Percentiles rank a stretch among this genome's conserved stretches.
phyloP scores from a whole-genome alignment of 176 grass and related monocot genomes.

The Cenchrus americanus region DNA sequence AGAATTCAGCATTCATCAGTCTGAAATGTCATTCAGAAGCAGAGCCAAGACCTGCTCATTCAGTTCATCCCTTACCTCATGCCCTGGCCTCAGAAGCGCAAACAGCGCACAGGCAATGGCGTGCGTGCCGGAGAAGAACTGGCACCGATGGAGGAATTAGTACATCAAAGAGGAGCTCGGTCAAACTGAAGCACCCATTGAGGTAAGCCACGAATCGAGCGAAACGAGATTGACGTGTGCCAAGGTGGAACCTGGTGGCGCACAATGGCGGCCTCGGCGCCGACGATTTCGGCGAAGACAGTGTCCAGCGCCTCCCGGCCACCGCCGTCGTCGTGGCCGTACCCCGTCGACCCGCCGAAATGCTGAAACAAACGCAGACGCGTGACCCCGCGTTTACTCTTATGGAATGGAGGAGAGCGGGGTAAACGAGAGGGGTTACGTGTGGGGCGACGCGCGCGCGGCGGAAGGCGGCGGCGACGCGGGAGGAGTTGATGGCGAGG shows the following conservation, averaged over 20 bases:
- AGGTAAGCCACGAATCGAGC: background rate
- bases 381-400: background rate
- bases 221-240: background rate
- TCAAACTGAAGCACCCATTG: background rate
- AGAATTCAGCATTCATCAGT: slow-evolving; percentile 15
- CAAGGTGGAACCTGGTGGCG: slow-evolving; percentile 66
- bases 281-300: slow-evolving; percentile 75
- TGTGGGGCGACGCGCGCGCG: slow-evolving; percentile 70
- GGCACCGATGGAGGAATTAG: background rate
- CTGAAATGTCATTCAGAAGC: background rate
- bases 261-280: slow-evolving; percentile 92
- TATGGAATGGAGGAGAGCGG: background rate
- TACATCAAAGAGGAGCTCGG: slow-evolving; percentile 1
- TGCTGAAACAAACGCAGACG: slow-evolving; percentile 56
- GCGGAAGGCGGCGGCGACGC: slow-evolving; percentile 79
- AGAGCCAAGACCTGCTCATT: background rate
- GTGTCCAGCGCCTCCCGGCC: slow-evolving; percentile 77
- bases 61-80: slow-evolving; percentile 56
- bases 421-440: slow-evolving; percentile 23
- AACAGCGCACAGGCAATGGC: slow-evolving; percentile 92
- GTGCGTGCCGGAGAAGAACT: slow-evolving; percentile 96
- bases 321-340: slow-evolving; percentile 90
- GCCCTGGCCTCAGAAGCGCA: slow-evolving; percentile 77
- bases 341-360: slow-evolving; percentile 88
- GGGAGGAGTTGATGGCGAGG: slow-evolving; percentile 73